Base-by-base conservation (phyloP, 2,329 filamentous ascomycete genomes). In the Sporothrix mexicana region DNA sequence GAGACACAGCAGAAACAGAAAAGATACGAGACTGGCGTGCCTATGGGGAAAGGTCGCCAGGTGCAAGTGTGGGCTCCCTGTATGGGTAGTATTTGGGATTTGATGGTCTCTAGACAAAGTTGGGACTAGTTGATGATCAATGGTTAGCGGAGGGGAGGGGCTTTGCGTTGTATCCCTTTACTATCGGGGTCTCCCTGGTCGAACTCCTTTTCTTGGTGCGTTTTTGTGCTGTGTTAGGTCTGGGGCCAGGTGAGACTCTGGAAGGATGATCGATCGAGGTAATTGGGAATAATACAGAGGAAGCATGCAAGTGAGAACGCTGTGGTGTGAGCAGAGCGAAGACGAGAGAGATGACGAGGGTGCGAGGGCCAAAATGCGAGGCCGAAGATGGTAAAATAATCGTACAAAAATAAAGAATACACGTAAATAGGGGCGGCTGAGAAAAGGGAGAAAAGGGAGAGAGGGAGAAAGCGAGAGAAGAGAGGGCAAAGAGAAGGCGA, bases 71-170 rank as follows among this genome's bases (percentile, higher is more conserved):
- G 45, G 43, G 64, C 25, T 51, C 12, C 59, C 23, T 68, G 25
- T 30, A 43, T 47, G 61, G 66, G 53, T 70, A 73, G 73, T 71
- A 70, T 61, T 30, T 49, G 30, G 73, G 75, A 72, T 55, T 25
- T 71, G 61, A 59, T 20, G 15, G 41, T 71, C 30, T 73, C 75
- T 74, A 76, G 67, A 72, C 74, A 67, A 41, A 71, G 75, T 76
- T 76, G 71, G 75, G 74, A 73, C 74, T 76, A 76, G 75, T 41
- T 70, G 74, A 73, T 74, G 74, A 75, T 75, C 75, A 74, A 75
- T 73, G 67, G 72, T 17, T 45, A 45, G 66, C 30, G 61, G 67
- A 30, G 30, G 57, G 53, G 53, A n/a, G 43, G 69, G 73, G 53
- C 20, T 70, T 62, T 23, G 69, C 45, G 51, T 62, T 55, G 23